A percentile compares a stretch with the other conserved stretches of the same genome.
Conservation (phyloP, 139 green algal species). For the Axilococcus clingmanii region DNA sequence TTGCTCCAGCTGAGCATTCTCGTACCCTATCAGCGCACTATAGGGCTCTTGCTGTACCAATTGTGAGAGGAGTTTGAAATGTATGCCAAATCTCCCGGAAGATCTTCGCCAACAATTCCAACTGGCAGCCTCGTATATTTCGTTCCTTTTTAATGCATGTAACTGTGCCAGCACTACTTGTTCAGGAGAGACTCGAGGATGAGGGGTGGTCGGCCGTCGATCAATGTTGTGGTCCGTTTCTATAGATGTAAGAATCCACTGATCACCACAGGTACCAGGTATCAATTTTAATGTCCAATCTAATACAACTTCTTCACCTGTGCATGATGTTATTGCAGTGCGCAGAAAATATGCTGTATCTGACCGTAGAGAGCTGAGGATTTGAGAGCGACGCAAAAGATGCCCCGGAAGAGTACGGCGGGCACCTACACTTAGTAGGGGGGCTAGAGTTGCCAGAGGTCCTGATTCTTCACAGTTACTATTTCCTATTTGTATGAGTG, state of each 20-base stretch:
- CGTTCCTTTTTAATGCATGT: constrained; percentile 8
- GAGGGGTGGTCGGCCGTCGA: constrained; percentile 15
- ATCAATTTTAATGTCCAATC: constrained; percentile 18
- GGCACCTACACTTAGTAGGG: constrained; percentile 19
- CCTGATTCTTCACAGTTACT: constrained; percentile 7
- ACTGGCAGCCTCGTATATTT: constrained; percentile 8
- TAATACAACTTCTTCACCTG: constrained; percentile 35
- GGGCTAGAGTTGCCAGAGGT: constrained; percentile 8
- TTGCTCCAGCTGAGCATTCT: constrained; percentile 1
- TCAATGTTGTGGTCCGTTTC: background rate
- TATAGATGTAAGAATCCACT: background rate
- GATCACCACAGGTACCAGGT: background rate
- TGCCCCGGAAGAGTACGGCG: constrained; percentile 40
- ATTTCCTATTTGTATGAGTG: background rate
- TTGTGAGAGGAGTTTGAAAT: too few species aligned
- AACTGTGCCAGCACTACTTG: constrained; percentile 13
- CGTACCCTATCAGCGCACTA: background rate
- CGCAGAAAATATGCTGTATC: constrained; percentile 9
- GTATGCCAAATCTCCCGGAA: background rate
- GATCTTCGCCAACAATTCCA: constrained; percentile 5
- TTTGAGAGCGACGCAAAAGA: constrained; percentile 45
- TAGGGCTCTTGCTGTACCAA: too few species aligned
- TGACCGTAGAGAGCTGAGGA: constrained; percentile 40
- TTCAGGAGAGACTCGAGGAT: constrained; percentile 16
- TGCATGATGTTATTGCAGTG: constrained; percentile 30